A percentile compares a stretch with the other conserved stretches of the same genome.
phyloP scores from a whole-genome alignment of 1,284 basidiomycete species.

The Rhodotorula sp. region DNA sequence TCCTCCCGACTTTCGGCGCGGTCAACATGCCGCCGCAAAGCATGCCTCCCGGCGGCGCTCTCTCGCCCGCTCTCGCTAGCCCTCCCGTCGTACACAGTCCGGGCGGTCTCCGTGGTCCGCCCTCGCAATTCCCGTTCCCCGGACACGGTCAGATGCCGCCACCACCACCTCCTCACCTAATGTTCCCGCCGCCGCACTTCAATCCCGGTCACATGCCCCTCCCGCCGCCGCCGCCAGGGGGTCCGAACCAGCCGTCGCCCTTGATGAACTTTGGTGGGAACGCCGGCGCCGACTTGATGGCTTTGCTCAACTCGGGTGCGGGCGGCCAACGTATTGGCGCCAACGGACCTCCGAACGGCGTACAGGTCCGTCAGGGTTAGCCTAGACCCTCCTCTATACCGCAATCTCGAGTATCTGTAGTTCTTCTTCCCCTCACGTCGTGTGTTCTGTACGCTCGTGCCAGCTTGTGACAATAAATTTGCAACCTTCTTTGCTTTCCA shows the following conservation, averaged over 20 bases:
- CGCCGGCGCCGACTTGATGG: slow-evolving; percentile 37
- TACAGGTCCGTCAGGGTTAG: slow-evolving; percentile 10
- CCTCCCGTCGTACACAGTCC: background rate
- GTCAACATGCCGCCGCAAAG: background rate
- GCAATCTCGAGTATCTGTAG: background rate
- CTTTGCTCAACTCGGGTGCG: slow-evolving; percentile 33
- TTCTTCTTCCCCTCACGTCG: background rate
- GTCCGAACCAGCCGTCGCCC: background rate
- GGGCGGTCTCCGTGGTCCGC: background rate
- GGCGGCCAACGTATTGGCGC: slow-evolving; percentile 25
- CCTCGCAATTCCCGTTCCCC: background rate
- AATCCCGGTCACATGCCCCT: background rate
- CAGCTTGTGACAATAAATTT: background rate
- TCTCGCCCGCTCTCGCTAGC: slow-evolving; percentile 8
- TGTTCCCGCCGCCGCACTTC: slow-evolving; percentile 3
- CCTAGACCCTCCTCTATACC: background rate
- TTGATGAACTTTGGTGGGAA: slow-evolving; percentile 13
- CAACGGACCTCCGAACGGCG: slow-evolving; percentile 9
- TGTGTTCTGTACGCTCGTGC: background rate
- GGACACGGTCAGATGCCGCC: background rate
- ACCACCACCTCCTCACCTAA: background rate
- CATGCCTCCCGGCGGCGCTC: background rate
- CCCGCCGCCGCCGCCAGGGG: slow-evolving; percentile 1
- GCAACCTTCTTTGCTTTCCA: background rate
- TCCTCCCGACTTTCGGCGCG: background rate